Base-by-base conservation (phyloP, 306 rosid genomes). In the Bauhinia variegata region DNA sequence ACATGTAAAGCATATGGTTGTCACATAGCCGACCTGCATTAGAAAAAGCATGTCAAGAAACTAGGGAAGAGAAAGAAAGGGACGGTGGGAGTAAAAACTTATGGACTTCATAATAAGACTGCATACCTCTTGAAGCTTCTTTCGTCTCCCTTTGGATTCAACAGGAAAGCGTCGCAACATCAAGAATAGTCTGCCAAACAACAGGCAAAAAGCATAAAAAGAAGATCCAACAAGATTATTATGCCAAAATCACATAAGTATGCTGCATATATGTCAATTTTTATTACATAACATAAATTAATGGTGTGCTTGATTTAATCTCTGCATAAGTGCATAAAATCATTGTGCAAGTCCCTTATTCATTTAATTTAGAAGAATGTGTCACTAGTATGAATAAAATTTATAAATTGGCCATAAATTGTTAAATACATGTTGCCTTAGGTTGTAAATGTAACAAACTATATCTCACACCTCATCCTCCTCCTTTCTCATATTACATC, bases 91-190 rank as follows among this genome's bases (percentile, higher is more conserved):
- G 32, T 42, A 43, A 32, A 33, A 44, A 38, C 33, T 6, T 9
- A 54, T 37, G 32, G 36, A 34, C 14, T 23, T 36, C 53, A 2
- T 57, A 67, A 34, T 51, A 64, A 54, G 67, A 54, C 62, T 31
- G 37, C 52, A 74, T 80, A 90, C 99, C 96, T 93, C 99, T 76
- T 90, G 99, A 71, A 93, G 92, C 95, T 93, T 93, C 88, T 93
- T 93, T 4, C 99, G 97, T 34, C 99, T 83, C 36, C 97, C 99
- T 80, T 90, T 93, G 68, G 99, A 93, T 79, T 93, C 99, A 13
- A 93, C 97, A 59, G 99, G 99, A 70, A 93, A 93, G 63, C 99
- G 92, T 75, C 82, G 99, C 69, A 93, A 81, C 99, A 93, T 93
- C 89, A 93, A 81, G 86, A 93, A 93, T 70, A 93, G 88, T 75